These are phyloP conservation scores for Ophiostoma novo-ulmi DNA, from an alignment of 2,329 filamentous ascomycete genomes.

Conservation along the genomic window DNA sequence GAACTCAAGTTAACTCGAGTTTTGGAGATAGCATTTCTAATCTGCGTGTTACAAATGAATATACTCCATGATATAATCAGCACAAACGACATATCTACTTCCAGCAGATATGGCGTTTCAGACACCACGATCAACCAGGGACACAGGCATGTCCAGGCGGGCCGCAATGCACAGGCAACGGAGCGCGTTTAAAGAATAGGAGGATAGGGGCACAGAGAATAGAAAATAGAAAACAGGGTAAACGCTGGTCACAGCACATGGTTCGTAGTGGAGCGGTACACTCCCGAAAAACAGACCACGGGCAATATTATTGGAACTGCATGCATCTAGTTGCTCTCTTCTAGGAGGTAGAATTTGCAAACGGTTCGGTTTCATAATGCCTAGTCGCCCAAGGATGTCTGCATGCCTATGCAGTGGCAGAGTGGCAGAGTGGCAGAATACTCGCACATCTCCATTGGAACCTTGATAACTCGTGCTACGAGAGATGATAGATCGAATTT, in stretches of 20 bases:
- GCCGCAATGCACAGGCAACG: background rate
- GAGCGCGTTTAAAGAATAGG: background rate
- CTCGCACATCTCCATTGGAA: too few relatives aligned
- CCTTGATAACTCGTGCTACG: too few relatives aligned
- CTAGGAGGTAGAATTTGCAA: background rate
- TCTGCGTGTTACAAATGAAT: too few relatives aligned
- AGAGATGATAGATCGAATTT: background rate
- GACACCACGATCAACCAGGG: background rate
- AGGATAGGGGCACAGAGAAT: background rate
- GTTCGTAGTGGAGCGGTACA: background rate
- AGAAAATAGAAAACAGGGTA: background rate
- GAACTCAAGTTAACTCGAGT: background rate
- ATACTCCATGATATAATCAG: too few relatives aligned
- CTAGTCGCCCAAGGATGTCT: background rate
- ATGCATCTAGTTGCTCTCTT: background rate
- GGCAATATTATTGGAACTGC: background rate
- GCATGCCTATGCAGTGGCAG: background rate
- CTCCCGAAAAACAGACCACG: background rate
- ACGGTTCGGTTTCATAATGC: background rate
- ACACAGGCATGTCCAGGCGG: background rate
- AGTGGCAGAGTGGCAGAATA: background rate
- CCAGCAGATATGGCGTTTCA: background rate
- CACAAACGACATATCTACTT: background rate
- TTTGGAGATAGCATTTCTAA: background rate
- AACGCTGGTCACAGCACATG: background rate